phyloP scores from a whole-genome alignment of 352 stramenopile species.

The Phytophthora pluvialis region DNA sequence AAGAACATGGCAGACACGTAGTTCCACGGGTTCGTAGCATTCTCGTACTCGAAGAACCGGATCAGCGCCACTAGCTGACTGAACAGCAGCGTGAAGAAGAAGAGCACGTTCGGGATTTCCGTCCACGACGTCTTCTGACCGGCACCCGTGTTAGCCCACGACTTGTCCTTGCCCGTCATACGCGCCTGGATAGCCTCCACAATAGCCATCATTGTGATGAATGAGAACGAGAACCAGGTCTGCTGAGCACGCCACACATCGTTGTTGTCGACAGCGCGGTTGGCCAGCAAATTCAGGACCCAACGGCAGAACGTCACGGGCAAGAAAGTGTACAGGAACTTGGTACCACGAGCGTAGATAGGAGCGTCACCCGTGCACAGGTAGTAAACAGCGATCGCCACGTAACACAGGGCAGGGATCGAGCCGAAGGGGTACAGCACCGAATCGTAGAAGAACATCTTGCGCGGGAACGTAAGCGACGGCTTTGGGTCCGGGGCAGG shows the following conservation, averaged over 20 bases:
- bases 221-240: constrained; percentile 92
- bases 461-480: constrained; percentile 79
- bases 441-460: constrained; percentile 92
- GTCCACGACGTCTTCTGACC: constrained; percentile 89
- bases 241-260: constrained; percentile 90
- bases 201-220: constrained; percentile 90
- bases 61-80: constrained; percentile 80
- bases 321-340: constrained; percentile 90
- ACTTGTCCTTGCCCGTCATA: constrained; percentile 86
- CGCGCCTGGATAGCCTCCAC: constrained; percentile 79
- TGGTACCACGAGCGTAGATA: constrained; percentile 83
- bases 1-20: constrained; percentile 91
- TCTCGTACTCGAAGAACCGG: constrained; percentile 91
- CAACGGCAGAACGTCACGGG: constrained; percentile 80
- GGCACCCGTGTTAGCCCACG: constrained; percentile 90
- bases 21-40: constrained; percentile 88
- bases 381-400: constrained; percentile 88
- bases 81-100: constrained; percentile 87
- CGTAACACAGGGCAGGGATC: constrained; percentile 86
- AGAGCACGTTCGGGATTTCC: constrained; percentile 89
- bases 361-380: constrained; percentile 84
- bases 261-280: constrained; percentile 89
- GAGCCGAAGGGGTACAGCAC: constrained; percentile 91
- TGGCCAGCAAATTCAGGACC: constrained; percentile 86
- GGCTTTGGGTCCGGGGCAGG: constrained; percentile 85